phyloP scores from a whole-genome alignment of 306 rosid genomes.

The Pterocarpus santalinus region DNA sequence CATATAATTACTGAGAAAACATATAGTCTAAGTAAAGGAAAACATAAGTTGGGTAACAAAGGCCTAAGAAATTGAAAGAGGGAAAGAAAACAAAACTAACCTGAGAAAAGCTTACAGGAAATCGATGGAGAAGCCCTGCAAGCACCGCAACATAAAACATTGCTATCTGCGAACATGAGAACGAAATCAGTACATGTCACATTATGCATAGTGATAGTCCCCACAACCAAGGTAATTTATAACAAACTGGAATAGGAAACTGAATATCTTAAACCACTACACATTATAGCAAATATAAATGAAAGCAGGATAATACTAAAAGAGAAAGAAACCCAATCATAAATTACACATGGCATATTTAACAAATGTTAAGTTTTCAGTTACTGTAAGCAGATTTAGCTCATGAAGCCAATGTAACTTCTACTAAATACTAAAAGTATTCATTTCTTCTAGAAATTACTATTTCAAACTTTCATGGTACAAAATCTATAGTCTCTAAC shows the following conservation, averaged over 20 bases:
- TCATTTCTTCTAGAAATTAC: neutral
- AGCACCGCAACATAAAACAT: conserved; percentile 89
- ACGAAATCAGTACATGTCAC: conserved; percentile 47
- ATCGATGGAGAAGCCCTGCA: conserved; percentile 87
- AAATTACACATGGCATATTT: conserved; percentile 20
- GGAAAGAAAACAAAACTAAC: conserved; percentile 51
- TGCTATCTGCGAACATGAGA: conserved; percentile 72
- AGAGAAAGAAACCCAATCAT: conserved; percentile 6
- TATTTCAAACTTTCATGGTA: conserved; percentile 34
- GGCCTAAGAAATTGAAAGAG: conserved; percentile 23
- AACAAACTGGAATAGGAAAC: conserved; percentile 32
- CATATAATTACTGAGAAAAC: conserved; percentile 53
- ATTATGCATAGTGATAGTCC: conserved; percentile 9
- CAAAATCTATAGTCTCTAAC: neutral
- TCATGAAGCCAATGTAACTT: conserved; percentile 28
- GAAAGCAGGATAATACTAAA: conserved; percentile 17
- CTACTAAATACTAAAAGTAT: conserved; percentile 20
- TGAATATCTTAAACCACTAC: conserved; percentile 22
- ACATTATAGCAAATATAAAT: conserved; percentile 34
- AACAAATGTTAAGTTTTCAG: conserved; percentile 16
- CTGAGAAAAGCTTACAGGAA: conserved; percentile 91
- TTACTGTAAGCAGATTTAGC: conserved; percentile 9
- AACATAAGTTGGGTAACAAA: conserved; percentile 24
- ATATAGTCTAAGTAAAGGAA: conserved; percentile 24
- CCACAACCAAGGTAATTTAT: neutral